Evolutionary conservation across 2,329 filamentous ascomycete genomes (phyloP).

Genomic region (Sclerotinia sclerotiorum): DNA sequence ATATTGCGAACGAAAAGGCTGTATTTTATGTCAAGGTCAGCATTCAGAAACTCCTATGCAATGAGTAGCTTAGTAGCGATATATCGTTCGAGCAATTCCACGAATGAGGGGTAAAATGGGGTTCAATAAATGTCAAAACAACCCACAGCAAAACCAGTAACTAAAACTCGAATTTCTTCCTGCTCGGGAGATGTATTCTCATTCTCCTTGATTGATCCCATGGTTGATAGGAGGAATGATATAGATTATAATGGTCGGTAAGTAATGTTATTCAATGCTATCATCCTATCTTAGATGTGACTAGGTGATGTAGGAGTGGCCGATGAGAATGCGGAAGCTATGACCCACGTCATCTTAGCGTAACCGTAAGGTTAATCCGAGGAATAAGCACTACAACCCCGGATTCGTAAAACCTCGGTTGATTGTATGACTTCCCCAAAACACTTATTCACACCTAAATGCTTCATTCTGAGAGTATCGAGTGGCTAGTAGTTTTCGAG

Average conservation of each 20-base stretch:
- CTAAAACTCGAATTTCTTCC: slow-evolving; percentile 57
- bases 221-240: slow-evolving; percentile 35
- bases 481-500: too few relatives aligned
- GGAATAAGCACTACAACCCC: not conserved
- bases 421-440: not conserved
- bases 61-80: not conserved
- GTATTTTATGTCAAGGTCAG: slow-evolving; percentile 3
- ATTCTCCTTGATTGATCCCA: slow-evolving; percentile 28
- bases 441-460: too few relatives aligned
- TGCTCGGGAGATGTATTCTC: slow-evolving; percentile 25
- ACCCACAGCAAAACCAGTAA: slow-evolving; percentile 62
- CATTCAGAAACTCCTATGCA: not conserved
- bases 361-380: not conserved
- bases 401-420: not conserved
- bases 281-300: slow-evolving; percentile 20
- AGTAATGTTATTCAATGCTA: slow-evolving; percentile 8
- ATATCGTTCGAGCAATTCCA: not conserved
- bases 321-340: slow-evolving; percentile 2
- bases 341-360: not conserved
- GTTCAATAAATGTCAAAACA: slow-evolving; percentile 6
- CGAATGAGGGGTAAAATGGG: slow-evolving; percentile 2
- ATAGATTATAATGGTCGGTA: slow-evolving; percentile 15
- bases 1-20: slow-evolving; percentile 75
- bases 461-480: not conserved
- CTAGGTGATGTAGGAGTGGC: slow-evolving; percentile 15